Base-by-base conservation (phyloP, 2,329 filamentous ascomycete genomes). In the Microsporum audouinii region DNA sequence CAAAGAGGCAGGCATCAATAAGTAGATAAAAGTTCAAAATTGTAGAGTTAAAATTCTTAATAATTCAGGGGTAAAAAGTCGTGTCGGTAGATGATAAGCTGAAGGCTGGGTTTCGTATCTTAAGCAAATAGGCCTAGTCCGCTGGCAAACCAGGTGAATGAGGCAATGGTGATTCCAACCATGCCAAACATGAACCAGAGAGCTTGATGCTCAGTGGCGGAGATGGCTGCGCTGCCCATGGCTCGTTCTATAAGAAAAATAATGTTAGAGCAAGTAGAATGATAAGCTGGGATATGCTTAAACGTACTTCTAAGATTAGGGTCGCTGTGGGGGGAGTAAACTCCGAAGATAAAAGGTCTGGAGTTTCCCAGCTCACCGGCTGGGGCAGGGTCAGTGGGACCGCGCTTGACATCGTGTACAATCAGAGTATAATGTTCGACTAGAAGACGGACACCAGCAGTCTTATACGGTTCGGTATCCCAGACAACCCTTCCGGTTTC, bases 391-490 rank as follows among this genome's bases (percentile, higher is more conserved):
- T 82, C 80, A 23, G 73, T 80, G 45, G 82, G 73, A 14, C 77
- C 78, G 63, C 77, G 78, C 33, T 76, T 74, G 5, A 80, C 76
- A 70, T 88, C 85, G 67, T 84, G 82, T 61, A 88, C 79, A 60
- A 84, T 74, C 47, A 88, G 75, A 0, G 83, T 87, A 71, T 87
- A 88, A 51, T 79, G 83, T 55, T 83, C 83, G 6, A 78, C 79
- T 39, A 85, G 71, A 59, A 86, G 75, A 5, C 80, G 80, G 17
- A 77, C 70, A 5, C 78, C 78, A 5, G 75, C 77, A 7, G 76
- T 77, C 6, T 73, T 67, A 68, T 81, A 83, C 6, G 75, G 72
- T 45, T 74, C 75, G 0, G 84, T 87, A 65, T 88, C 82, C 85
- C 85, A 88, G 3, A 79, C 72, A 0, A 85, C 73, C 10, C 71